Evolutionary conservation across 805 yeast genomes (phyloP), one percentile per base, ranked within the genome.

Genomic region (Candida taoyuanica): DNA sequence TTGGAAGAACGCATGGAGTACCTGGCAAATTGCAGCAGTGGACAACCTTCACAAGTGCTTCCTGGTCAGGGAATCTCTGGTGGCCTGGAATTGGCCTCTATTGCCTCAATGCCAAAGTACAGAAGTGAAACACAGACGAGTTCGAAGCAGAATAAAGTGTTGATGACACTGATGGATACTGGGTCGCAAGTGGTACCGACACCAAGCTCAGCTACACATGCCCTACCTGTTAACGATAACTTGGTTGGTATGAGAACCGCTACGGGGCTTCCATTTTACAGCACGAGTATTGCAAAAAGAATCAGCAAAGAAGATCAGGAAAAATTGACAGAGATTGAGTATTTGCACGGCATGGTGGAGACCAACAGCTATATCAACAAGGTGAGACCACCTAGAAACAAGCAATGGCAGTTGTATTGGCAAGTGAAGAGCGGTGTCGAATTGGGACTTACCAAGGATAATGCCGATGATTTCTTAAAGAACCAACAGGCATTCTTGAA

Each of bases 371-470:
- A 70, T 26, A 46, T 73, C 31, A 66, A 67, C 43, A 62, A 62
- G 33, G 65, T 67, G 13, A 53, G 78, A 37, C 50, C 60, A 5
- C 48, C 64, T 21, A 59, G 79, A 46, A 56, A 60, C 19, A 62
- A 58, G 32, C 75, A 67, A 51, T 75, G 81, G 81, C 47, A 54
- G 17, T 61, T 60, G 47, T 75, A 70, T 45, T 75, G 70, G 67
- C 65, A 61, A 35, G 59, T 60, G 21, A 71, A 66, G 46, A 51
- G 62, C 17, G 77, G 78, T 12, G 47, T 58, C 5, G 63, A 64
- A 8, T 44, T 59, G 12, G 68, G 65, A 3, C 38, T 62, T 17
- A 53, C 55, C 5, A 50, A 53, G 28, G 50, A 46, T 5, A 53
- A 56, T 24, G 33, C 40, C 3, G 49, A 46, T 4, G 52, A 50